A percentile compares a stretch with the other conserved stretches of the same genome.
phyloP scores from a whole-genome alignment of 768 basidiomycete species.

The Kondoa subrosea region DNA sequence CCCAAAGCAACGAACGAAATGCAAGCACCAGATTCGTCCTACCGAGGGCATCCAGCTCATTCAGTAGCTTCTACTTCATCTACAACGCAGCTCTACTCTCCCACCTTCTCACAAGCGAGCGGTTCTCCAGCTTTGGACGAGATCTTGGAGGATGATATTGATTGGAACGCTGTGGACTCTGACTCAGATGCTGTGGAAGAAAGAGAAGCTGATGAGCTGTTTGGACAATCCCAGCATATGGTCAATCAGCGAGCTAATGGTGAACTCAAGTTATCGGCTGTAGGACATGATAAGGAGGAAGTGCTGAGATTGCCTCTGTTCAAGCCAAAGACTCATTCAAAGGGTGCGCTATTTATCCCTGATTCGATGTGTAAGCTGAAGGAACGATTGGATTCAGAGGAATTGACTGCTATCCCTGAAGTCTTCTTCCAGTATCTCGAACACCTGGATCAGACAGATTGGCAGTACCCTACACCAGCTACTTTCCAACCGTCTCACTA shows the following conservation, averaged over 20 bases:
- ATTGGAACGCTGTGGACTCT: not conserved
- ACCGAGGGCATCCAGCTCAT: not conserved
- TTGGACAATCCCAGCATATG: not conserved
- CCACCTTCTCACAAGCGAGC: not conserved
- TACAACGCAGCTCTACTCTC: not conserved
- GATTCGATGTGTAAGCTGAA: not conserved
- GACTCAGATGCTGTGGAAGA: not conserved
- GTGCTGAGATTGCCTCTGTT: not conserved
- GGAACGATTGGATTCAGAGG: not conserved
- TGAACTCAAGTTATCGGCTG: not conserved
- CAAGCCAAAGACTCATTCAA: not conserved
- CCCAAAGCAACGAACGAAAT: not conserved
- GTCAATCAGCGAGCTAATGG: not conserved
- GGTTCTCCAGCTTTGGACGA: not conserved
- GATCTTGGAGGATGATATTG: not conserved
- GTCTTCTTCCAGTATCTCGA: not conserved
- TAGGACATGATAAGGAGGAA: not conserved
- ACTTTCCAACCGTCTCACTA: not conserved
- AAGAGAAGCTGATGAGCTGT: not conserved
- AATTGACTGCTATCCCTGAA: not conserved
- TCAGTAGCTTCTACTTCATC: not conserved
- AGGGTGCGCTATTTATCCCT: not conserved
- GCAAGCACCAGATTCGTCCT: not conserved
- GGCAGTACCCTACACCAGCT: constrained; percentile 2
- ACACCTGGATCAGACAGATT: constrained; percentile 1